Base-by-base conservation (phyloP, 2,329 filamentous ascomycete species). In the Bipolaris sorokiniana region DNA sequence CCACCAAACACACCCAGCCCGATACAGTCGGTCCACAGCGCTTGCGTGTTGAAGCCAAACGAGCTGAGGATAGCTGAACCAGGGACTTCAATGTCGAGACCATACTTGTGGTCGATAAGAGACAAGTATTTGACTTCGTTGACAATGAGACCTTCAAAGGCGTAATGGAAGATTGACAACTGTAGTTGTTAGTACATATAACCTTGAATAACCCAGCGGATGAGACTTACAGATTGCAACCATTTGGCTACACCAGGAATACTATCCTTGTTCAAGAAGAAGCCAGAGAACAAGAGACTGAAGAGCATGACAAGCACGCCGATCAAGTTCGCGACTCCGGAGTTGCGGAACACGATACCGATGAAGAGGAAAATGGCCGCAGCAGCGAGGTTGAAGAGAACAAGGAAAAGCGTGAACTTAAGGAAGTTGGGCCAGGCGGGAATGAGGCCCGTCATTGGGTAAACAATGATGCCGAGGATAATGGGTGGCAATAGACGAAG, bases 291-390 rank as follows among this genome's bases (percentile, higher is more conserved):
- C 9, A 99, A 84, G 59, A 99, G 80, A 73, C 91, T 96, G 82
- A 99, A 99, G 7, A 99, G 83, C 95, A 99, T 99, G 48, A 98
- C 92, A 68, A 99, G 79, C 67, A 93, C 96, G 51, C 94, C 95
- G 58, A 99, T 90, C 62, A 99, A 77, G 76, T 96, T 98, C 48
- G 95, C 95, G 2, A 99, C 92, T 36, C 92, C 90, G 31, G 86
- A 86, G 70, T 99, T 95, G 70, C 90, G 91, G 83, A 96, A 96
- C 7, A 97, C 85, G 58, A 99, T 97, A 63, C 95, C 95, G 66
- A 99, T 96, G 74, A 97, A 97, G 7, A 99, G 83, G 74, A 92
- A 98, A 59, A 99, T 95, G 33, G 90, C 90, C 0, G 95, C 91
- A 0, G 95, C 94, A 0, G 95, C 94, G 26, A 99, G 83, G 75